Base-by-base conservation (phyloP, 1,284 basidiomycete genomes). In the Inonotus hispidus region DNA sequence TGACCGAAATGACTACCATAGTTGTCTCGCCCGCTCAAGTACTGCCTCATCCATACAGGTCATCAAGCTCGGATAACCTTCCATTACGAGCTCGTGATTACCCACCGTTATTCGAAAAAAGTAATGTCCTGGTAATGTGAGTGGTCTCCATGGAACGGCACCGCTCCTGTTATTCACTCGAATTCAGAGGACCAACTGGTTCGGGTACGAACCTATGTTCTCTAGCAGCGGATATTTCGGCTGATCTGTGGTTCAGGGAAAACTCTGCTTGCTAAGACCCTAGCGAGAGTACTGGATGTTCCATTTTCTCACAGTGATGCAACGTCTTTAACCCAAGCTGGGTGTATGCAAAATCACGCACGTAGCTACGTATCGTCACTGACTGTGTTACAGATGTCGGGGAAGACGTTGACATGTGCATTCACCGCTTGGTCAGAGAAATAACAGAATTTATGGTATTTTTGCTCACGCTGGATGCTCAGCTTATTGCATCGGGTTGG, bases 361-460 rank as follows among this genome's bases (percentile, higher is more conserved):
- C n/a, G 41, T n/a, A n/a, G 19, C 46, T 50, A 50, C 41, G 46
- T 21, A 19, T 14, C 49, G 7, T 14, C 43, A 61, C 60, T 56
- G 49, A 16, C 45, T 23, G 19, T 55, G 29, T 38, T 64, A 21
- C 68, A 95, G 92, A 96, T 73, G 92, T 97, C 43, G 94, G 94
- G 66, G 95, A 96, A 68, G 95, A 97, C 70, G 95, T 95, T 1
- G 95, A 97, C 65, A 90, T 88, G 77, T 88, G 90, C 53, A 84
- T 97, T 37, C 85, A 93, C 61, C 81, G 94, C 63, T 75, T 97
- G 65, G 90, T 88, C 66, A 69, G 19, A 49, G 53, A 21, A 11
- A 10, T 14, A 10, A 39, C 58, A 46, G 39, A 56, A 41, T 52
- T 14, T 25, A 29, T 37, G 56, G 45, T 37, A 19, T 47, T 10